phyloP scores from a whole-genome alignment of 805 yeast species.

The Saccharomycopsis fibuligera region DNA sequence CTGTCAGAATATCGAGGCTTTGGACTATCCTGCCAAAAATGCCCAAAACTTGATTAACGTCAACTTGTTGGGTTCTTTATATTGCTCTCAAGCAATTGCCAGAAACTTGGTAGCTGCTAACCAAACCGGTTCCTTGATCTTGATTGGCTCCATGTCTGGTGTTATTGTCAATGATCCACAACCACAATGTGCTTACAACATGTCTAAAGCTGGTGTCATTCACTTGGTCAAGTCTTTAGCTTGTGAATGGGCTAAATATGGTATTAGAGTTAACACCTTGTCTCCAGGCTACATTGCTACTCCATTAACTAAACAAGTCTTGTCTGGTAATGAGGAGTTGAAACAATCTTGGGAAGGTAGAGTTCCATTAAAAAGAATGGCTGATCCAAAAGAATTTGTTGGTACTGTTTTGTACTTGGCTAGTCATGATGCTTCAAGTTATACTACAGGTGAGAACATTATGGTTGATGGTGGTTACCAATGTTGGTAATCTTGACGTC shows the following conservation, averaged over 20 bases:
- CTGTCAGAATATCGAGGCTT: slow-evolving; percentile 63
- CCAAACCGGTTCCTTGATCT: slow-evolving; percentile 49
- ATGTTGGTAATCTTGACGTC: slow-evolving; percentile 33
- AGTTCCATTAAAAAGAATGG: slow-evolving; percentile 63
- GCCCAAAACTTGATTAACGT: slow-evolving; percentile 60
- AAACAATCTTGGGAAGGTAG: slow-evolving; percentile 54
- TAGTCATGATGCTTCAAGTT: slow-evolving; percentile 46
- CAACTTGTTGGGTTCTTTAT: slow-evolving; percentile 60
- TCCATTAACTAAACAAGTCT: slow-evolving; percentile 56
- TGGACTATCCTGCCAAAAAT: slow-evolving; percentile 57
- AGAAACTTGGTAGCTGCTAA: slow-evolving; percentile 56
- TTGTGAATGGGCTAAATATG: slow-evolving; percentile 67
- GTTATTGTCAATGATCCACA: slow-evolving; percentile 69
- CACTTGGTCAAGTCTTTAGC: slow-evolving; percentile 64
- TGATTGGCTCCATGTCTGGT: slow-evolving; percentile 68
- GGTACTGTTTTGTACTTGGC: slow-evolving; percentile 59
- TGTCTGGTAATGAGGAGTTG: slow-evolving; percentile 38
- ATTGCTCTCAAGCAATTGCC: slow-evolving; percentile 61
- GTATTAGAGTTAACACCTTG: slow-evolving; percentile 54
- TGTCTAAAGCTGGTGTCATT: slow-evolving; percentile 66
- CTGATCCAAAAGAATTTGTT: slow-evolving; percentile 64
- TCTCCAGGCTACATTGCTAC: slow-evolving; percentile 69
- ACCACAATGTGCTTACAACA: slow-evolving; percentile 65
- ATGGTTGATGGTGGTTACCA: slow-evolving; percentile 60
- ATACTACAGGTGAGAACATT: slow-evolving; percentile 62